phyloP scores from a whole-genome alignment of 345 rosid species.

The Turnera subulata region DNA sequence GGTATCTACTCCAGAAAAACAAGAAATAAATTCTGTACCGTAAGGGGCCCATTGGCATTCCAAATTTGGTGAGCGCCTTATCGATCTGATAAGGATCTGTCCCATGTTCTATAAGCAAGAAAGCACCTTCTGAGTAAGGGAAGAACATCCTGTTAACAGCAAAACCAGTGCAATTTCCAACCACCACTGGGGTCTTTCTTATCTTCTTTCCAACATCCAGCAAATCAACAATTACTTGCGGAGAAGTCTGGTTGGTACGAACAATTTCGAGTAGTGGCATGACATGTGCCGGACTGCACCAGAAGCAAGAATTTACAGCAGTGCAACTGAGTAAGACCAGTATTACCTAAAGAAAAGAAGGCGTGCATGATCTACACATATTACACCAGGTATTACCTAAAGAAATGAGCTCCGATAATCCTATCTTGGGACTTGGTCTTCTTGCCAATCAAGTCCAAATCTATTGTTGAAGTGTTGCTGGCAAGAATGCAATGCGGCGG shows the following conservation, averaged over 20 bases:
- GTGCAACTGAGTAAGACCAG: not conserved
- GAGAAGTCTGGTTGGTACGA: constrained; percentile 74
- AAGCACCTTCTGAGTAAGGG: constrained; percentile 80
- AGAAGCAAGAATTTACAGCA: constrained; percentile 21
- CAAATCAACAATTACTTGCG: constrained; percentile 87
- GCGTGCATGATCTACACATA: not conserved
- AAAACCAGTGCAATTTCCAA: constrained; percentile 98
- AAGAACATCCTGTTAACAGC: constrained; percentile 98
- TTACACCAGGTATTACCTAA: constrained; percentile 46
- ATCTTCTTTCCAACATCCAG: constrained; percentile 87
- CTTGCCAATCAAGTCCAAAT: constrained; percentile 81
- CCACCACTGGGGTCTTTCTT: constrained; percentile 88
- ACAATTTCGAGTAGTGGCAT: constrained; percentile 97
- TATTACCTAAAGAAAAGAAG: not conserved
- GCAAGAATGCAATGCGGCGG: constrained; percentile 87
- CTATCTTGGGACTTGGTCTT: constrained; percentile 72
- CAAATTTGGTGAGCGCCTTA: constrained; percentile 70
- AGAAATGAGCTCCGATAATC: constrained; percentile 98
- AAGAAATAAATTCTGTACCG: constrained; percentile 37
- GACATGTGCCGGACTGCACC: constrained; percentile 86
- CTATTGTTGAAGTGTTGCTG: constrained; percentile 92
- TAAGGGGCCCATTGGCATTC: constrained; percentile 99
- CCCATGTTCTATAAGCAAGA: constrained; percentile 82
- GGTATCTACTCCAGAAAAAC: not conserved
- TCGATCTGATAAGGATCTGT: constrained; percentile 76